Base-by-base conservation (phyloP, 164 flowering plant genomes). In the Tinospora cordifolia region DNA sequence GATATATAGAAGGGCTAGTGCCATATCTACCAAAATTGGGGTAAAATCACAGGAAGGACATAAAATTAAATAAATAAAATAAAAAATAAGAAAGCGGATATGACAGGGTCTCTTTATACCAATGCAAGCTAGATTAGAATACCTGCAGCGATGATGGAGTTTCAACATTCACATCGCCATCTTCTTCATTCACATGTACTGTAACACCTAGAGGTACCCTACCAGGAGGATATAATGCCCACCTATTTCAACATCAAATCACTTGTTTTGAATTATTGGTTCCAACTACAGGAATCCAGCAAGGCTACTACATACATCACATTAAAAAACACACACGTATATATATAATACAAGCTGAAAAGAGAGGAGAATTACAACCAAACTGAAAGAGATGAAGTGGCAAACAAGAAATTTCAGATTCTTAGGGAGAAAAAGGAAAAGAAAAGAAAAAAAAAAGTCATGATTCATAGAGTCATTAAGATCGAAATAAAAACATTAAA, bases 211-310 rank as follows among this genome's bases (percentile, higher is more conserved):
- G 41, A 71, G 98, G 98, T 63, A 94, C 98, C 81, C 77, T 86
- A 74, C 98, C 98, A 7, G 98, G 98, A 79, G 98, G 98, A 81
- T 94, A 94, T 73, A 94, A 73, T 73, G 98, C 98, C 98, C 98
- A 94, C 85, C 98, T 94, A 71, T 69, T 67, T 22, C 72, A 68
- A 72, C 40, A 71, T n/a, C 40, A 65, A 68, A 71, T 68, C 6
- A 63, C 66, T 26, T 24, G 17, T 63, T 34, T 34, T 17, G 41
- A 36, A 38, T 30, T 14, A 64, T 6, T 64, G 41, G 60, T 54
- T 54, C n/a, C 8, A 54, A 54, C 47, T n/a, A 54, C 60, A 54
- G 60, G 60, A 54, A 54, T 21, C 24, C 3, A 54, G 6, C 60
- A 54, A 21, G n/a, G n/a, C n/a, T 54, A 25, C 60, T 54, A 19